Evolutionary conservation across 164 flowering plant genomes (phyloP).

Genomic region (Vitis cinerea): DNA sequence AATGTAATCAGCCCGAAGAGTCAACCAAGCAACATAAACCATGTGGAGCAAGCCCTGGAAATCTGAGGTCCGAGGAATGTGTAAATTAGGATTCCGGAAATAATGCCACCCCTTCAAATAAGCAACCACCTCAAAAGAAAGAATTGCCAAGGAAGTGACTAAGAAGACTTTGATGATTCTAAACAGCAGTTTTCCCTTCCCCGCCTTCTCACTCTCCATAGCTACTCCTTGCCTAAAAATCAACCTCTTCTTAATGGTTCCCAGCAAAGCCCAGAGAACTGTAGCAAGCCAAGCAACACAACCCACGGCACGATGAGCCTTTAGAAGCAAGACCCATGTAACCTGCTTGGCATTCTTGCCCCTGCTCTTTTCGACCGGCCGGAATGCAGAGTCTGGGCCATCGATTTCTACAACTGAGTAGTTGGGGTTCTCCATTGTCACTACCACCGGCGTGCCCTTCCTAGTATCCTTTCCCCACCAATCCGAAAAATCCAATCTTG

Average conservation of each 20-base stretch:
- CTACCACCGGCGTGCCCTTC: constrained; percentile 74
- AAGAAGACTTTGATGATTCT: constrained; percentile 52
- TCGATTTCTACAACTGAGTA: constrained; percentile 69
- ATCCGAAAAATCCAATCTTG: constrained; percentile 56
- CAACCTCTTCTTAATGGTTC: constrained; percentile 57
- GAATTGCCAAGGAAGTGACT: constrained; percentile 40
- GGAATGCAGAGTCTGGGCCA: constrained; percentile 60
- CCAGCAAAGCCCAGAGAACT: constrained; percentile 62
- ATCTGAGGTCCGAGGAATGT: constrained; percentile 56
- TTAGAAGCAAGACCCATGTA: constrained; percentile 79
- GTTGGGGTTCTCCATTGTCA: constrained; percentile 85
- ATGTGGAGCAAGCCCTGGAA: constrained; percentile 55
- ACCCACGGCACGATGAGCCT: constrained; percentile 74
- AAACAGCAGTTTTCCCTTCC: constrained; percentile 47
- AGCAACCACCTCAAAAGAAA: constrained; percentile 64
- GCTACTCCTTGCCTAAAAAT: constrained; percentile 52
- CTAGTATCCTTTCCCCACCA: constrained; percentile 54
- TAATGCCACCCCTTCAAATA: constrained; percentile 79
- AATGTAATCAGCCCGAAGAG: constrained; percentile 66
- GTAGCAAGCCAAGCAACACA: constrained; percentile 65
- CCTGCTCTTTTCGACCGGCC: constrained; percentile 62
- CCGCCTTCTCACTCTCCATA: constrained; percentile 48
- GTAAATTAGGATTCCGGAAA: constrained; percentile 44
- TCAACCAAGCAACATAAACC: constrained; percentile 62
- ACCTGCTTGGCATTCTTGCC: constrained; percentile 82